Evolutionary conservation across 2,329 filamentous ascomycete genomes (phyloP).

Genomic region (Xylariaceae sp.): DNA sequence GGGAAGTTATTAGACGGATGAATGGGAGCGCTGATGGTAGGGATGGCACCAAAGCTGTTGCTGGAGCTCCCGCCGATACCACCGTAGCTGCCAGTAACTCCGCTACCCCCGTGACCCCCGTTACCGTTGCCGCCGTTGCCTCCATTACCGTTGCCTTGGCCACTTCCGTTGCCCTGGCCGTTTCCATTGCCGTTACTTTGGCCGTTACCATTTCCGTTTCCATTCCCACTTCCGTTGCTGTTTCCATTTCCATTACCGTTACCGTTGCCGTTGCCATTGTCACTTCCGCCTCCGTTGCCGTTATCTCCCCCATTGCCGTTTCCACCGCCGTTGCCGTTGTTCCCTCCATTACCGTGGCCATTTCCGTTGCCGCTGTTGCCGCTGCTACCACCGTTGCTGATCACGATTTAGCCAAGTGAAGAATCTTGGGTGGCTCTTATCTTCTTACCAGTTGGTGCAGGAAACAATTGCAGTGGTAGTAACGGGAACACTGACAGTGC

Average conservation of each 20-base stretch:
- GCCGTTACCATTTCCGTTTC: no score
- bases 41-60: constrained; percentile 7
- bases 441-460: constrained; percentile 30
- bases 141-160: constrained; percentile 19
- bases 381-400: constrained; percentile 7
- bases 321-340: no score
- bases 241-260: constrained; percentile 17
- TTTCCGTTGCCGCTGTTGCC: neutral
- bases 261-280: constrained; percentile 17
- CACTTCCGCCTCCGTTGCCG: constrained; percentile 19
- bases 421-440: neutral
- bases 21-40: constrained; percentile 32
- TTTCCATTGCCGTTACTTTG: constrained; percentile 19
- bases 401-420: constrained; percentile 17
- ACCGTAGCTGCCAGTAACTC: neutral
- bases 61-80: constrained; percentile 13
- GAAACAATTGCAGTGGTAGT: constrained; percentile 46
- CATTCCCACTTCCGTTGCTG: constrained; percentile 8
- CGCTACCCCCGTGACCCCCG: neutral
- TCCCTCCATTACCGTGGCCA: no score
- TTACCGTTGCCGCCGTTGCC: neutral
- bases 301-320: neutral
- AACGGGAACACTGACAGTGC: constrained; percentile 59
- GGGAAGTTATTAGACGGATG: constrained; percentile 24
- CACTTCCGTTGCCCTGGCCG: constrained; percentile 16